These are phyloP conservation scores for Colletotrichum incanum DNA, from an alignment of 2,329 filamentous ascomycete genomes.

Conservation along the genomic window DNA sequence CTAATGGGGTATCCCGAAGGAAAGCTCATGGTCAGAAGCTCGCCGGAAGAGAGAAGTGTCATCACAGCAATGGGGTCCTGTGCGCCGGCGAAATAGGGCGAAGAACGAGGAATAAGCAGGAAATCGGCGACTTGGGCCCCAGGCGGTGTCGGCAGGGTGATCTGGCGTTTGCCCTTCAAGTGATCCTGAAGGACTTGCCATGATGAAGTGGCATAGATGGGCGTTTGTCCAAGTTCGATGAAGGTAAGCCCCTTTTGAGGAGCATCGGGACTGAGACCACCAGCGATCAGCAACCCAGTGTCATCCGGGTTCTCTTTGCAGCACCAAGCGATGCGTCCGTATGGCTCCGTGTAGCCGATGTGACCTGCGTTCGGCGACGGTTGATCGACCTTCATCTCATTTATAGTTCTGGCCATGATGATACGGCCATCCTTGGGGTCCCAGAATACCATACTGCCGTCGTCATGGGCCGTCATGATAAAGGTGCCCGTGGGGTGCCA, in stretches of 20 bases:
- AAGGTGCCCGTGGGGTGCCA: slow-evolving; percentile 98
- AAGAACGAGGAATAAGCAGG: slow-evolving; percentile 84
- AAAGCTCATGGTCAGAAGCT: slow-evolving; percentile 91
- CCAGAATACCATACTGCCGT: slow-evolving; percentile 94
- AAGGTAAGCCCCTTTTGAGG: slow-evolving; percentile 86
- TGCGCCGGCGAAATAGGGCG: slow-evolving; percentile 88
- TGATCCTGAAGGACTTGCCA: slow-evolving; percentile 88
- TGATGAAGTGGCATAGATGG: slow-evolving; percentile 90
- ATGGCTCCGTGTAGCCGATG: slow-evolving; percentile 78
- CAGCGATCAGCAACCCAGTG: slow-evolving; percentile 88
- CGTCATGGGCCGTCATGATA: slow-evolving; percentile 88
- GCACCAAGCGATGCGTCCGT: slow-evolving; percentile 89
- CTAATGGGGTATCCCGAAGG: slow-evolving; percentile 92
- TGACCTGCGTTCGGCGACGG: slow-evolving; percentile 68
- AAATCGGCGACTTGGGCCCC: slow-evolving; percentile 86
- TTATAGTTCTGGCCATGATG: slow-evolving; percentile 86
- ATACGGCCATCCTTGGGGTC: slow-evolving; percentile 90
- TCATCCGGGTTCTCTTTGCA: slow-evolving; percentile 95
- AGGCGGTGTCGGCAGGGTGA: slow-evolving; percentile 81
- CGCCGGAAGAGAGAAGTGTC: slow-evolving; percentile 85
- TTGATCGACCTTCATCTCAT: slow-evolving; percentile 81
- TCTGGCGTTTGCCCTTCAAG: slow-evolving; percentile 82
- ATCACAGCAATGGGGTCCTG: slow-evolving; percentile 93
- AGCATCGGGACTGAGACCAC: slow-evolving; percentile 79
- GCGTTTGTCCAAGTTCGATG: slow-evolving; percentile 89